Evolutionary conservation across 2,329 filamentous ascomycete genomes (phyloP).

Genomic region (Chalara sp.): DNA sequence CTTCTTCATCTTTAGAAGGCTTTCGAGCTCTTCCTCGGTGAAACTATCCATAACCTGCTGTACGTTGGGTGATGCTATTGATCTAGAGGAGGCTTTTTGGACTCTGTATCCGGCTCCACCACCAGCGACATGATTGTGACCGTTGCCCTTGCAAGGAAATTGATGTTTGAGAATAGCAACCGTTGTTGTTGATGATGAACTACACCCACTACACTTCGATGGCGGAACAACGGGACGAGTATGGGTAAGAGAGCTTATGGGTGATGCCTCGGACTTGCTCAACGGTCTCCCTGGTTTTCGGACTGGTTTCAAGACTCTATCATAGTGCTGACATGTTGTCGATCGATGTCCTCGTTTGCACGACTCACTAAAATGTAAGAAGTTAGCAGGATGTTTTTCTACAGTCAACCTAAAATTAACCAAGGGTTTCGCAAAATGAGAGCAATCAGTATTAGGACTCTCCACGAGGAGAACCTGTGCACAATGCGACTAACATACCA

Average conservation of each 20-base stretch:
- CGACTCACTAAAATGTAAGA: constrained; percentile 47
- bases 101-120: constrained; percentile 22
- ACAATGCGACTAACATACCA: constrained; percentile 45
- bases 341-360: constrained; percentile 72
- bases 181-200: too few species aligned
- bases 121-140: constrained; percentile 9
- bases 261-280: constrained; percentile 29
- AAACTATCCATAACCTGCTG: constrained; percentile 45
- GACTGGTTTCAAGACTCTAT: constrained; percentile 63
- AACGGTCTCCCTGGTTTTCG: constrained; percentile 66
- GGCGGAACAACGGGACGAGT: too few species aligned
- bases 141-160: constrained; percentile 42
- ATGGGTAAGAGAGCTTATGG: too few species aligned
- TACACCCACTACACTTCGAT: too few species aligned
- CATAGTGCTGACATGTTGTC: constrained; percentile 65
- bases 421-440: background rate
- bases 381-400: constrained; percentile 11
- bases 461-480: background rate
- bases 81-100: constrained; percentile 16
- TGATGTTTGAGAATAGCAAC: constrained; percentile 32
- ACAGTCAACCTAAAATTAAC: background rate
- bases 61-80: constrained; percentile 38
- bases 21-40: constrained; percentile 37
- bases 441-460: background rate
- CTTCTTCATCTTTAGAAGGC: background rate